Percentiles rank a stretch among this genome's conserved stretches.
Conservation (phyloP, 73 alveolate genomes). For the Urostyla sp. region DNA sequence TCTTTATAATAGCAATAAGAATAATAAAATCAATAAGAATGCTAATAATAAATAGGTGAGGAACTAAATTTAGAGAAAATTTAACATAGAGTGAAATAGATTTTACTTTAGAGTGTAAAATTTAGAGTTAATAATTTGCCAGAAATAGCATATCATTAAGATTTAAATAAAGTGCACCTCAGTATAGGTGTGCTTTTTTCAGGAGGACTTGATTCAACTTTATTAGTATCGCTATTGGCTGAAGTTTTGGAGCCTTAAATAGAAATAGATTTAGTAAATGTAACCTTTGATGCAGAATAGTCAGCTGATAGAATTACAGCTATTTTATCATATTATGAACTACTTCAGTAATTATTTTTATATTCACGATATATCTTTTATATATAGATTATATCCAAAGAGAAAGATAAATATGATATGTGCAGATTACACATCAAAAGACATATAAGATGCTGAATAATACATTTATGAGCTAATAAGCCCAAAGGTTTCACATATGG, state of each 20-base stretch:
- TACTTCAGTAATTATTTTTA: conserved; percentile 50
- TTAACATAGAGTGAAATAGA: conserved; percentile 55
- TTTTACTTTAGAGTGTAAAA: conserved; percentile 22
- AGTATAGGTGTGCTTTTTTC: conserved; percentile 85
- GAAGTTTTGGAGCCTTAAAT: conserved; percentile 65
- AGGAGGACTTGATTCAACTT: conserved; percentile 96
- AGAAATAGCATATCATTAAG: conserved; percentile 60
- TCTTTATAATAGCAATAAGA: conserved; percentile 22
- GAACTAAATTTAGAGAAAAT: conserved; percentile 9
- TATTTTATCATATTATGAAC: conserved; percentile 76
- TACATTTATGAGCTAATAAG: conserved; percentile 68
- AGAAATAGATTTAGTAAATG: conserved; percentile 80
- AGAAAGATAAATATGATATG: conserved; percentile 74
- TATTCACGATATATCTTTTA: neutral
- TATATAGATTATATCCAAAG: conserved; percentile 63
- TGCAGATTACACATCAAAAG: conserved; percentile 79
- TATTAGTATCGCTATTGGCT: conserved; percentile 79
- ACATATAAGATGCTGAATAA: conserved; percentile 67
- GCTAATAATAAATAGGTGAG: neutral
- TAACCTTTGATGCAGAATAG: conserved; percentile 78
- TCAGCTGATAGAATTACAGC: conserved; percentile 91
- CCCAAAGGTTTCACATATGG: conserved; percentile 96
- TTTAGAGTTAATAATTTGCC: conserved; percentile 55
- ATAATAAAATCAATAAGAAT: conserved; percentile 20
- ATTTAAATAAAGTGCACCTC: neutral